Percentiles rank a stretch among this genome's conserved stretches.
Evolutionary conservation across 2,329 filamentous ascomycete species (phyloP).

Genomic region (Exophiala lecanii-corni): DNA sequence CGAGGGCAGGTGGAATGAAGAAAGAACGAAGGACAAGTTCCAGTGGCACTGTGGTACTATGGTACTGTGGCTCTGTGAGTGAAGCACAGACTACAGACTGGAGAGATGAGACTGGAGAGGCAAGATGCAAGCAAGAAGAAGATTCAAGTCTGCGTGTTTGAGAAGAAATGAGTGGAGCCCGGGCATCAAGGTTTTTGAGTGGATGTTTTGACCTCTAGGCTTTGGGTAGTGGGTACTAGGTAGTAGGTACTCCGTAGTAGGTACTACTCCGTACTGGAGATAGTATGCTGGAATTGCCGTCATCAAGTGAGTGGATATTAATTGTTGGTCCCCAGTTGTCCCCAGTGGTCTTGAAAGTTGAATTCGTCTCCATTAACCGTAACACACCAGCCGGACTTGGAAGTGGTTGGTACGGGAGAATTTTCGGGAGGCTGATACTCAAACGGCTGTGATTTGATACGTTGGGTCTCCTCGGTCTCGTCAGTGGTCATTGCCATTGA

Average conservation of each 20-base stretch:
- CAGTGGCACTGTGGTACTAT: not conserved
- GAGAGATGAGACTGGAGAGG: not conserved
- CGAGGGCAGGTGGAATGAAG: not conserved
- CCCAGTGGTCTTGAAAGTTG: too few species aligned
- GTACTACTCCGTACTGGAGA: not conserved
- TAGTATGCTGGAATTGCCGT: not conserved
- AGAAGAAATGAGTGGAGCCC: not conserved
- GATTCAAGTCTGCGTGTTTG: not conserved
- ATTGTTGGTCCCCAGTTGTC: not conserved
- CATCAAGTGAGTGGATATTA: not conserved
- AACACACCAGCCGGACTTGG: not conserved
- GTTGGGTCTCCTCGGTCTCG: too few species aligned
- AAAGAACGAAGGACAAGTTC: not conserved
- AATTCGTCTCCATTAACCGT: too few species aligned
- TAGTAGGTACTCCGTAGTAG: too few species aligned
- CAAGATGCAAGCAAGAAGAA: not conserved
- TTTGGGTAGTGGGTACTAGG: not conserved
- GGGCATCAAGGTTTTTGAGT: not conserved
- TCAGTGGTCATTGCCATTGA: too few species aligned
- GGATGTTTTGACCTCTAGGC: not conserved
- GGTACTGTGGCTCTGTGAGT: too few species aligned
- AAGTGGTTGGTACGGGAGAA: not conserved
- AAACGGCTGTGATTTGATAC: too few species aligned
- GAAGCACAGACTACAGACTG: not conserved
- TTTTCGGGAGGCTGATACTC: too few species aligned